These are phyloP conservation scores for Lenzites betulinus DNA, from an alignment of 768 basidiomycete genomes.

Conservation along the genomic window DNA sequence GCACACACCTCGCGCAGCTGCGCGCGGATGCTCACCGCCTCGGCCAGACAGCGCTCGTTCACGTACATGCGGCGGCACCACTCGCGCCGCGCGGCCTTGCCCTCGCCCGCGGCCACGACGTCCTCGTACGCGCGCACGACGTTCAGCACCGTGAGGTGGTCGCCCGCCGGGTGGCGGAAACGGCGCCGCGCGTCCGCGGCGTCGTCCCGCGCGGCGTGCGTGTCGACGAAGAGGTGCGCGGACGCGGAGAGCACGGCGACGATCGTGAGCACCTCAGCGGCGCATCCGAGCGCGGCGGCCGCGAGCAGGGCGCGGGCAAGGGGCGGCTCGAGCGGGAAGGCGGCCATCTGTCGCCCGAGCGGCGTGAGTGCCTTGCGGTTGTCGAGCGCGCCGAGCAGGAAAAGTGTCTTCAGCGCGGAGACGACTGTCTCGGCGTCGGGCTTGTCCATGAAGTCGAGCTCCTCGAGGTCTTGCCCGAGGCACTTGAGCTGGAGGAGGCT, in stretches of 20 bases:
- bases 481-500: conserved; percentile 87
- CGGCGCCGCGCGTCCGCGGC: conserved; percentile 70
- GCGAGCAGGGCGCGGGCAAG: conserved; percentile 79
- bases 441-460: conserved; percentile 86
- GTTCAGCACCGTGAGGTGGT: conserved; percentile 90
- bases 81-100: conserved; percentile 50
- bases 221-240: conserved; percentile 80
- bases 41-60: conserved; percentile 77
- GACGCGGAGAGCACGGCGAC: conserved; percentile 82
- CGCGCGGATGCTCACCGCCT: conserved; percentile 76
- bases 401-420: conserved; percentile 70
- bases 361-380: conserved; percentile 63
- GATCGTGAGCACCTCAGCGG: conserved; percentile 79
- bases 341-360: conserved; percentile 81
- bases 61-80: conserved; percentile 89
- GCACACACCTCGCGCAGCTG: conserved; percentile 74
- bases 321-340: conserved; percentile 90
- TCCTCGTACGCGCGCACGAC: conserved; percentile 82
- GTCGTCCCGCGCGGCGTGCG: conserved; percentile 70
- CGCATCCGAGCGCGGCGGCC: conserved; percentile 72
- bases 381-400: conserved; percentile 79
- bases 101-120: conserved; percentile 46
- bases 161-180: conserved; percentile 84
- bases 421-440: conserved; percentile 69
- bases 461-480: conserved; percentile 76